Evolutionary conservation across 1,284 basidiomycete species (phyloP).

Genomic region (Cryptococcus jaspeensis): DNA sequence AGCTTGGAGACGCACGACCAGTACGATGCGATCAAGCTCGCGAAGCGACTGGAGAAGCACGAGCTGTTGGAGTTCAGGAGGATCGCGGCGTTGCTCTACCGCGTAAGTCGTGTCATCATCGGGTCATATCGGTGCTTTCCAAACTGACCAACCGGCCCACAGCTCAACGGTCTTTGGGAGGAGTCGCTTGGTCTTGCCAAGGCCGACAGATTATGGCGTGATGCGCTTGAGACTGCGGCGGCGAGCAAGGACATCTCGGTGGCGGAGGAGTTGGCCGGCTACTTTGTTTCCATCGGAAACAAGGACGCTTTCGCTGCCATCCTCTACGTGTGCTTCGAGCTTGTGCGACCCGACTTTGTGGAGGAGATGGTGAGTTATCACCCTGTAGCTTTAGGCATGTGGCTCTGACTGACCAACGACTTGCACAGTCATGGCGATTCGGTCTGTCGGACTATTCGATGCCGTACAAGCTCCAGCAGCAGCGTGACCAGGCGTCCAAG

Average conservation of each 20-base stretch:
- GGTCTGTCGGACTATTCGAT: slow-evolving; percentile 93
- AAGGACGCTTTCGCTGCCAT: slow-evolving; percentile 95
- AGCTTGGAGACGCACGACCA: slow-evolving; percentile 98
- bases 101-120: slow-evolving; percentile 57
- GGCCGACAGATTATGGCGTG: slow-evolving; percentile 93
- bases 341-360: slow-evolving; percentile 84
- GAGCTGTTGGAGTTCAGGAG: slow-evolving; percentile 93
- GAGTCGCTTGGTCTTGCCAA: slow-evolving; percentile 93
- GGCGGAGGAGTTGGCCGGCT: slow-evolving; percentile 88
- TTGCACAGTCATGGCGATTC: slow-evolving; percentile 74
- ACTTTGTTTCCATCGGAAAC: slow-evolving; percentile 96
- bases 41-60: slow-evolving; percentile 82
- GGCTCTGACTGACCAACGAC: not conserved
- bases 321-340: slow-evolving; percentile 88
- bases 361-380: slow-evolving; percentile 66
- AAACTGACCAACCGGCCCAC: slow-evolving; percentile 4
- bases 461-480: slow-evolving; percentile 88
- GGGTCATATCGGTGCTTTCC: not conserved
- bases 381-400: not conserved
- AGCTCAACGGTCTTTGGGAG: slow-evolving; percentile 94
- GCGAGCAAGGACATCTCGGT: slow-evolving; percentile 76
- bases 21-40: slow-evolving; percentile 89
- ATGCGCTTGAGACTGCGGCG: slow-evolving; percentile 91
- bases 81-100: slow-evolving; percentile 92
- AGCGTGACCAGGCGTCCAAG: slow-evolving; percentile 56